phyloP scores from a whole-genome alignment of 768 basidiomycete genomes.

The Lentinula detonsa region DNA sequence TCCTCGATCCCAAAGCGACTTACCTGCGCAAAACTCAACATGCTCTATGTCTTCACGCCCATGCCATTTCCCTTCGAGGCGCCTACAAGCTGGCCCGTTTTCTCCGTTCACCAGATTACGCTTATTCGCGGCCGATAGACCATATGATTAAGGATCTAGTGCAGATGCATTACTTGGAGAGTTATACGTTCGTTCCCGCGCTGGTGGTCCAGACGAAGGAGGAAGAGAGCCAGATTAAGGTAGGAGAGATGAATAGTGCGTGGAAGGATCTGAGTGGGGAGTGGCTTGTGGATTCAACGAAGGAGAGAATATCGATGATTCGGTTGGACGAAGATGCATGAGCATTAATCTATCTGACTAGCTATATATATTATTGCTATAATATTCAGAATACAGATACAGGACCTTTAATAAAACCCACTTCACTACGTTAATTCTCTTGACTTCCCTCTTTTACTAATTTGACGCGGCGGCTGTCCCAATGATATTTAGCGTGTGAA shows the following conservation, averaged over 20 bases:
- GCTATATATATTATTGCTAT: too few relatives aligned
- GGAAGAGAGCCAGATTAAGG: neutral
- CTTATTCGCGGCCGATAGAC: neutral
- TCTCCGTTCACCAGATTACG: neutral
- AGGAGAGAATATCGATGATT: neutral
- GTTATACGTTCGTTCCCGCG: neutral
- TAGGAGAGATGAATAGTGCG: neutral
- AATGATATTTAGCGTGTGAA: too few relatives aligned
- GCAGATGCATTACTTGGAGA: neutral
- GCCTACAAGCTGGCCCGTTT: neutral
- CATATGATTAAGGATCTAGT: neutral
- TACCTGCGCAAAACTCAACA: neutral
- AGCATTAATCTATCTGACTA: neutral
- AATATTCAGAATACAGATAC: too few relatives aligned
- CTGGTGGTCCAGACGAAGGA: neutral
- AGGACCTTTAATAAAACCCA: too few relatives aligned
- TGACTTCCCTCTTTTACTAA: too few relatives aligned
- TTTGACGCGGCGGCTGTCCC: too few relatives aligned
- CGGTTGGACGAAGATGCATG: neutral
- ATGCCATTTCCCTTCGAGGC: neutral
- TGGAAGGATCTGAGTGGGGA: neutral
- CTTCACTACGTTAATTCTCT: too few relatives aligned
- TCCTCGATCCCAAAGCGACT: neutral
- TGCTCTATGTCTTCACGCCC: neutral
- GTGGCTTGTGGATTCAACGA: neutral